phyloP scores from a whole-genome alignment of 495 filamentous ascomycete genomes.

The Xylaria longipes region DNA sequence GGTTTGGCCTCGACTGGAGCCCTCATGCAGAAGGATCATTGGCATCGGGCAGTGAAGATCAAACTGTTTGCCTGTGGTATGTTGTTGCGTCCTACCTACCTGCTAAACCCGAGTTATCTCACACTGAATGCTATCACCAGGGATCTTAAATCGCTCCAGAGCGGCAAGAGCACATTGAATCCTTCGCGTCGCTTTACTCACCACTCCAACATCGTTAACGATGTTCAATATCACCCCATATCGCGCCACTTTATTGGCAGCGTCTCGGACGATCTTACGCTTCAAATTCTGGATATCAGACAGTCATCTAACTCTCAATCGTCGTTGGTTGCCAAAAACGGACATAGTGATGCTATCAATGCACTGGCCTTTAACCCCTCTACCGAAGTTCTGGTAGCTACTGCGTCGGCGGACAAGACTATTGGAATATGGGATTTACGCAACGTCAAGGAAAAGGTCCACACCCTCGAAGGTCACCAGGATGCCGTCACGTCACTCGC shows the following conservation, averaged over 20 bases:
- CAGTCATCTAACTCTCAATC: conserved; percentile 65
- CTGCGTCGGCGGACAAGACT: conserved; percentile 91
- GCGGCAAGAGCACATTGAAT: conserved; percentile 71
- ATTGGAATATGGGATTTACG: conserved; percentile 96
- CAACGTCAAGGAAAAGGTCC: conserved; percentile 83
- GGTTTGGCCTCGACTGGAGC: conserved; percentile 95
- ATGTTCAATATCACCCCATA: conserved; percentile 91
- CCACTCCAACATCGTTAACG: conserved; percentile 90
- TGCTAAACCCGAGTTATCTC: neutral
- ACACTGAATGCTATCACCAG: conserved; percentile 47
- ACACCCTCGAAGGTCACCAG: conserved; percentile 82
- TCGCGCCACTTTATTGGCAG: conserved; percentile 83
- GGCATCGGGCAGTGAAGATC: conserved; percentile 87
- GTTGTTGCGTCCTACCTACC: conserved; percentile 28
- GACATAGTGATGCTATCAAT: conserved; percentile 92
- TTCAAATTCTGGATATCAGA: conserved; percentile 89
- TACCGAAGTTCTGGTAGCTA: conserved; percentile 84
- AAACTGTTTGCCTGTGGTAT: conserved; percentile 89
- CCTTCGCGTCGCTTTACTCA: conserved; percentile 80
- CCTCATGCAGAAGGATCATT: conserved; percentile 82
- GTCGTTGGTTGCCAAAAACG: conserved; percentile 67
- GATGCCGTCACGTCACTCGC: conserved; percentile 88
- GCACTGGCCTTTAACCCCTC: conserved; percentile 91
- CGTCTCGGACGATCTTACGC: conserved; percentile 92
- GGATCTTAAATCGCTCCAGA: conserved; percentile 77